These are phyloP conservation scores for Metschnikowia orientalis DNA, from an alignment of 805 yeast genomes.

Conservation along the genomic window DNA sequence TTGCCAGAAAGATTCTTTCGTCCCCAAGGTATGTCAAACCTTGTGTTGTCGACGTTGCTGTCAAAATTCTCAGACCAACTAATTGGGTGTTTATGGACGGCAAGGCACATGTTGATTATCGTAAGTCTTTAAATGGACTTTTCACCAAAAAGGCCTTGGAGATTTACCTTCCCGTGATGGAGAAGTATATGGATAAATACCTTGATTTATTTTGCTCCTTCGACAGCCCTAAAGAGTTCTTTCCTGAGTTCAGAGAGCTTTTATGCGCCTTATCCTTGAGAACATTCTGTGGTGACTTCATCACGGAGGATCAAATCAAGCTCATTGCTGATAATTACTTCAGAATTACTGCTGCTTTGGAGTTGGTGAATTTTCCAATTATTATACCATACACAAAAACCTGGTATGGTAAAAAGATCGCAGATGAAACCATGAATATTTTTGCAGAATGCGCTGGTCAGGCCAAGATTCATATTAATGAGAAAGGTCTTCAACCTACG, in stretches of 20 bases:
- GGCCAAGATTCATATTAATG: slow-evolving; percentile 74
- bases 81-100: slow-evolving; percentile 99
- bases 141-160: slow-evolving; percentile 82
- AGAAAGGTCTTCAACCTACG: slow-evolving; percentile 68
- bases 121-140: slow-evolving; percentile 83
- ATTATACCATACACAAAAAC: slow-evolving; percentile 94
- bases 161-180: slow-evolving; percentile 79
- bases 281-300: slow-evolving; percentile 94
- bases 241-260: slow-evolving; percentile 92
- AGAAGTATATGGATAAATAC: slow-evolving; percentile 78
- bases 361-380: slow-evolving; percentile 95
- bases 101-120: slow-evolving; percentile 89
- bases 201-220: slow-evolving; percentile 61
- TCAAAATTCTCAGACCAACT: slow-evolving; percentile 86
- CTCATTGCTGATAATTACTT: slow-evolving; percentile 89
- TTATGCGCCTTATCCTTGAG: slow-evolving; percentile 91
- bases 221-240: slow-evolving; percentile 68
- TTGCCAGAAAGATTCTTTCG: slow-evolving; percentile 18
- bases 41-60: slow-evolving; percentile 96
- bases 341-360: slow-evolving; percentile 90
- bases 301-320: slow-evolving; percentile 86
- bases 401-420: slow-evolving; percentile 94
- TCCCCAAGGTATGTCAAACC: slow-evolving; percentile 90
- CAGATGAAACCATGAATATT: slow-evolving; percentile 90
- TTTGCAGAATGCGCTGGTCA: slow-evolving; percentile 83